Conservation (phyloP, 1,284 basidiomycete genomes). For the Sporisorium exsertum region DNA sequence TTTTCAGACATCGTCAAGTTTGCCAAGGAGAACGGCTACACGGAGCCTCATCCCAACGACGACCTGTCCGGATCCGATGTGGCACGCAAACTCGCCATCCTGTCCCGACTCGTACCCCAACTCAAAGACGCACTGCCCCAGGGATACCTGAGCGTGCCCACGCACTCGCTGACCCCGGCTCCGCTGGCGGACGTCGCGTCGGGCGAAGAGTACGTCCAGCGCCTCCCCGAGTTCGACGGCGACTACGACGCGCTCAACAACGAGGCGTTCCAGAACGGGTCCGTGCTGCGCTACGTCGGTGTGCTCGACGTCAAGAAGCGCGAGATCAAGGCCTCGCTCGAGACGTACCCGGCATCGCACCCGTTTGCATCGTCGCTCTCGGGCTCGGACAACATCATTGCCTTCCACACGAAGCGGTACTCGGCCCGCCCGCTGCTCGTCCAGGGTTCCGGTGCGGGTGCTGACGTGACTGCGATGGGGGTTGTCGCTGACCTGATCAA, state of each 20-base stretch:
- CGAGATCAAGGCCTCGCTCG: constrained; percentile 85
- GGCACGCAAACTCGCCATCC: constrained; percentile 94
- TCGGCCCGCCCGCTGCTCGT: constrained; percentile 81
- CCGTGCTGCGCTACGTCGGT: constrained; percentile 92
- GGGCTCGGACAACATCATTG: constrained; percentile 97
- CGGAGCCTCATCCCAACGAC: constrained; percentile 96
- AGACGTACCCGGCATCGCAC: constrained; percentile 88
- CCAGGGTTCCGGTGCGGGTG: constrained; percentile 94
- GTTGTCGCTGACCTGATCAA: constrained; percentile 80
- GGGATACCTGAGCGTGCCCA: constrained; percentile 84
- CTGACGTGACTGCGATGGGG: constrained; percentile 97
- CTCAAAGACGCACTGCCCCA: constrained; percentile 72
- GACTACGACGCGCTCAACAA: constrained; percentile 81
- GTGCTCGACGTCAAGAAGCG: constrained; percentile 85
- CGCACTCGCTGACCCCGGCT: constrained; percentile 85
- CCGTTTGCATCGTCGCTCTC: constrained; percentile 94
- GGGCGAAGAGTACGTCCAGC: constrained; percentile 78
- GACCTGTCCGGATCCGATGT: constrained; percentile 97
- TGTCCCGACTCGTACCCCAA: constrained; percentile 75
- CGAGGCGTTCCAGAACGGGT: constrained; percentile 81
- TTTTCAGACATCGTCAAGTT: constrained; percentile 91
- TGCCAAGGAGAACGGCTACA: constrained; percentile 93
- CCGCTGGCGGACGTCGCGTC: constrained; percentile 76
- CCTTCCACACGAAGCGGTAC: constrained; percentile 89
- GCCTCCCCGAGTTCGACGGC: constrained; percentile 85